Evolutionary conservation across 1,139 yeast species (phyloP), one percentile per base, ranked within the genome.

Genomic region (Meyerozyma sp.): DNA sequence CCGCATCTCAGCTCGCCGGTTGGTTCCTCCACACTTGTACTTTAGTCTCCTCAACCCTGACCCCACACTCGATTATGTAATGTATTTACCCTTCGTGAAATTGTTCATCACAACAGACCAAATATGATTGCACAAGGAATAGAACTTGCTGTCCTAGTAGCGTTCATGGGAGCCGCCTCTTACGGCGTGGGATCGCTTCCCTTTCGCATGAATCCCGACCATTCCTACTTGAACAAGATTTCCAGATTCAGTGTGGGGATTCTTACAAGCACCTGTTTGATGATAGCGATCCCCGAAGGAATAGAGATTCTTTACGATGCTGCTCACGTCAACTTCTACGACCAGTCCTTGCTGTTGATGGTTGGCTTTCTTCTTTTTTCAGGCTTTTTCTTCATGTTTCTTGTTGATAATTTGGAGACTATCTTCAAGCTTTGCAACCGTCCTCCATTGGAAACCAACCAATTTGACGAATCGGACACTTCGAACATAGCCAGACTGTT

Each of bases 221-320:
- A 20, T 8, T 11, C 23, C 21, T 13, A 27, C 1, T 35, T 46
- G 40, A 36, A 43, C 13, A 37, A 40, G 14, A 42, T 74, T 14
- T 75, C 86, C 2, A 62, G 75, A 10, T 64, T 82, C 43, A 81
- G 86, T 46, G 72, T 76, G 54, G 93, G 93, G 0, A 65, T 84
- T 23, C 67, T 84, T 40, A 65, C 83, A 5, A 83, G 89, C 3
- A 79, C 90, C 0, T 73, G 86, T 1, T 58, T 83, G 43, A 70
- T 80, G n/a, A 69, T 84, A 20, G 79, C 84, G 21, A 70, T 84
- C 16, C 93, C 93, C 0, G 93, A 84, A 58, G 90, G 90, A 5
- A 66, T 80, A 30, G 80, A 75, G 50, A 70, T 74, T 3, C 57
- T 78, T 42, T 68, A 65, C 43, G 55, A 59, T 10, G 58, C 63